These are phyloP conservation scores for Gardenia jasminoides DNA, from an alignment of 257 asterid genomes.

Conservation along the genomic window DNA sequence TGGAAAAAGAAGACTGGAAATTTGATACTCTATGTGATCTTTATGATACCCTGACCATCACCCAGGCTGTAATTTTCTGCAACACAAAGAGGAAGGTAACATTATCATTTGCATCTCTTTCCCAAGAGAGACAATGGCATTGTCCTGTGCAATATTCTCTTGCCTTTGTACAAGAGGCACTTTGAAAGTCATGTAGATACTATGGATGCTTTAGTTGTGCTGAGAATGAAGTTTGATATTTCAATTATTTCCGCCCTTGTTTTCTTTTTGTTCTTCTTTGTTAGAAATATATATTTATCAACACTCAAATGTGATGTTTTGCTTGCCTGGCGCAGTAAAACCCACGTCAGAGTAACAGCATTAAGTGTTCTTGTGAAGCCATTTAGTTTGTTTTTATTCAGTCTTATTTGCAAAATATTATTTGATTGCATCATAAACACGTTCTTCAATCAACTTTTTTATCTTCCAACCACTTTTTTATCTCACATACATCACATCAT, in stretches of 20 bases:
- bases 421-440: too few species aligned
- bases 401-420: too few species aligned
- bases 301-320: not conserved
- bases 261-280: not conserved
- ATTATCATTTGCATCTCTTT: not conserved
- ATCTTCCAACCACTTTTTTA: too few species aligned
- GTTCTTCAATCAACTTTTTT: too few species aligned
- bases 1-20: conserved; percentile 95
- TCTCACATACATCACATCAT: too few species aligned
- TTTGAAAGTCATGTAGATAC: not conserved
- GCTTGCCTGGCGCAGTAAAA: not conserved
- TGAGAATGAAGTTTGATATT: not conserved
- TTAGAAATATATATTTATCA: not conserved
- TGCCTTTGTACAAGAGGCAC: not conserved
- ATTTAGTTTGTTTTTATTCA: too few species aligned
- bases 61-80: conserved; percentile 97
- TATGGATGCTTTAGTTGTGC: not conserved
- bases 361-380: not conserved
- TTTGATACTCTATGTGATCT: conserved; percentile 92
- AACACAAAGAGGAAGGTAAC: conserved; percentile 92
- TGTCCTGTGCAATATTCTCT: too few species aligned
- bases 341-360: not conserved
- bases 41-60: conserved; percentile 91
- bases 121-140: not conserved
- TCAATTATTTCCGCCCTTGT: not conserved